phyloP scores from a whole-genome alignment of 2,329 filamentous ascomycete species.

The Diplodia sapinea region DNA sequence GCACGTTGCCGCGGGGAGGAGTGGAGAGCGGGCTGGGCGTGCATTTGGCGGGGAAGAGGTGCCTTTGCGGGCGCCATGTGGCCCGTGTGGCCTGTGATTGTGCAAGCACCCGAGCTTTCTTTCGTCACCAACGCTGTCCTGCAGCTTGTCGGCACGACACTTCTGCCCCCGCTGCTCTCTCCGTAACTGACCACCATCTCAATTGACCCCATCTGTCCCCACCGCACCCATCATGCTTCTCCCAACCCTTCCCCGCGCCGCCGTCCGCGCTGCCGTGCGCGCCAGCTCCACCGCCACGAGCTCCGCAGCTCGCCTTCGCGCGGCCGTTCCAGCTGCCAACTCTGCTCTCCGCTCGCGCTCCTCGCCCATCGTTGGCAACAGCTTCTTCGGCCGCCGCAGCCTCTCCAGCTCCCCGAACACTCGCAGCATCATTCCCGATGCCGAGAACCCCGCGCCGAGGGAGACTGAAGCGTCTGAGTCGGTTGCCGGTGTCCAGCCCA shows the following conservation, averaged over 20 bases:
- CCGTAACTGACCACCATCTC: neutral
- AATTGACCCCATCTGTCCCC: neutral
- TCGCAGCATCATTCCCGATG: slow-evolving; percentile 53
- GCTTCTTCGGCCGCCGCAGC: slow-evolving; percentile 32
- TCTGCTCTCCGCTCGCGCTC: neutral
- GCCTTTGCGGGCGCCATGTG: neutral
- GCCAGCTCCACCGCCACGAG: slow-evolving; percentile 3
- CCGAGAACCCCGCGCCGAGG: slow-evolving; percentile 47
- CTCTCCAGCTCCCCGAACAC: slow-evolving; percentile 40
- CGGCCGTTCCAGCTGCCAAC: slow-evolving; percentile 1
- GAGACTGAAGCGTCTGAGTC: slow-evolving; percentile 44
- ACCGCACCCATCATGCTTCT: slow-evolving; percentile 18
- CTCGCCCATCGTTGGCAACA: neutral
- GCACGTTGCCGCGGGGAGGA: slow-evolving; percentile 1
- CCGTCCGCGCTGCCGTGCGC: slow-evolving; percentile 24
- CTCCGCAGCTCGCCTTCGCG: slow-evolving; percentile 24
- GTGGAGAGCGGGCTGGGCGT: neutral
- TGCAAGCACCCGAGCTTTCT: slow-evolving; percentile 23
- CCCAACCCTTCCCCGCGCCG: slow-evolving; percentile 3
- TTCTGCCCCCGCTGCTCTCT: neutral
- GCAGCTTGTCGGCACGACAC: slow-evolving; percentile 1
- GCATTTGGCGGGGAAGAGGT: slow-evolving; percentile 5
- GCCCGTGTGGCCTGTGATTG: slow-evolving; percentile 5
- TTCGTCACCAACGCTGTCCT: slow-evolving; percentile 12
- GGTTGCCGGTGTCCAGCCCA: slow-evolving; percentile 56